Percentiles rank a stretch among this genome's conserved stretches.
These are phyloP conservation scores for Fagus sylvatica DNA, from an alignment of 306 rosid genomes.

Conservation along the genomic window DNA sequence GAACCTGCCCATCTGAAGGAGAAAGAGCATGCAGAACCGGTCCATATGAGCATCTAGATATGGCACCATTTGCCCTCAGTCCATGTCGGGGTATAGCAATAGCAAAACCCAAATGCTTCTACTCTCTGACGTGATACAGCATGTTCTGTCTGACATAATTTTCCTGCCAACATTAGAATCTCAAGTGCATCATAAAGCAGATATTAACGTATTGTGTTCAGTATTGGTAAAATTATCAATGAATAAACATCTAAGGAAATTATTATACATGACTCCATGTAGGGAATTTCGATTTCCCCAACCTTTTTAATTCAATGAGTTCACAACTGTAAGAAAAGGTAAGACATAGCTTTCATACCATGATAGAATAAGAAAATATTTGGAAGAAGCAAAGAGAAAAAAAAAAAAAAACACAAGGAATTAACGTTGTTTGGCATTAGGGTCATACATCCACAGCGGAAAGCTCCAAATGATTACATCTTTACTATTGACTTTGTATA, in stretches of 20 bases:
- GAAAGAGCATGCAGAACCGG: constrained; percentile 29
- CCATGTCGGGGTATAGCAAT: constrained; percentile 8
- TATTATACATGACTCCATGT: neutral
- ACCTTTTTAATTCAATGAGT: neutral
- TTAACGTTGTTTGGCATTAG: too few relatives aligned
- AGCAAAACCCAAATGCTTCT: constrained; percentile 33
- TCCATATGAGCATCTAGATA: constrained; percentile 30
- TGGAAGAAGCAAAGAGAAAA: too few relatives aligned
- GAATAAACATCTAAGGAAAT: neutral
- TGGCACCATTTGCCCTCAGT: constrained; percentile 29
- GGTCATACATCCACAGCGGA: too few relatives aligned
- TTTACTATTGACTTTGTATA: too few relatives aligned
- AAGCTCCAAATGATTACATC: too few relatives aligned
- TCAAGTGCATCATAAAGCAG: neutral
- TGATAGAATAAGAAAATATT: too few relatives aligned
- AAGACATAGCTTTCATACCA: too few relatives aligned
- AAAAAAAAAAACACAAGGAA: too few relatives aligned
- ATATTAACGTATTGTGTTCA: neutral
- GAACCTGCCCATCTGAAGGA: constrained; percentile 32
- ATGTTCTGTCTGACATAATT: constrained; percentile 38
- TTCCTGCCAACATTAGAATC: constrained; percentile 52
- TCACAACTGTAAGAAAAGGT: neutral
- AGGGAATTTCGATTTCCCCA: neutral
- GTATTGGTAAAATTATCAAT: neutral
- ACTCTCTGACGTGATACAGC: constrained; percentile 38